Evolutionary conservation across 352 stramenopile genomes (phyloP), one percentile per base, ranked within the genome.

Genomic region (Phytophthora sp.): DNA sequence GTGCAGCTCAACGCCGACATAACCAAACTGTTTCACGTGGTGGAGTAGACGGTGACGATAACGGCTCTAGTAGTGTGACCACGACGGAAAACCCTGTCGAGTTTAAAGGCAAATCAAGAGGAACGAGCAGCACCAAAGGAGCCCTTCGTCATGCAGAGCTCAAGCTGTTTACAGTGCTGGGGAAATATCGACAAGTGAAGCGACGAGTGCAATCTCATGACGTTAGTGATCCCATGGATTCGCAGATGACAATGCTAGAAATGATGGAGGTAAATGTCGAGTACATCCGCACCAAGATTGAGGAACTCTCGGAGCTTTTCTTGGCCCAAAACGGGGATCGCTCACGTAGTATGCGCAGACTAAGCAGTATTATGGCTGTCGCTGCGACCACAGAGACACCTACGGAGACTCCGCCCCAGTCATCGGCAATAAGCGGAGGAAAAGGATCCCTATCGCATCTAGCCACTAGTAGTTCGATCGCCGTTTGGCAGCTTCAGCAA

Each of bases 211-310:
- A 84, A 36, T 86, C 77, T 26, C 73, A 90, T 36, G 85, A 91
- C 56, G 69, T 87, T 45, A 89, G 76, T 42, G 85, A 93, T 51
- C 77, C 82, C 39, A 88, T 91, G 71, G 85, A 93, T 74, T 86
- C 85, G 57, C 83, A 93, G 58, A 87, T 93, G 82, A 91, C 81
- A 21, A 90, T 93, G 83, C 75, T 93, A 21, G 85, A 93, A 67
- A 91, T 90, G 82, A 90, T 93, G 82, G 83, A 93, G 46, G 85
- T 91, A 23, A 91, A 93, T 54, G 80, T 92, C 52, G 84, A 90
- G 71, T 89, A 93, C 61, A 90, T 93, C 33, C 82, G 84, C 42
- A 90, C 79, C 41, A 89, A 90, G 64, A 88, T 93, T 51, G 82
- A 93, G 66, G 80, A 90, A 36, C 60, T 93, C 15, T 77, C 78